Evolutionary conservation across 2,329 filamentous ascomycete species (phyloP), one percentile per base, ranked within the genome.

Genomic region (Cladosporium sp.): DNA sequence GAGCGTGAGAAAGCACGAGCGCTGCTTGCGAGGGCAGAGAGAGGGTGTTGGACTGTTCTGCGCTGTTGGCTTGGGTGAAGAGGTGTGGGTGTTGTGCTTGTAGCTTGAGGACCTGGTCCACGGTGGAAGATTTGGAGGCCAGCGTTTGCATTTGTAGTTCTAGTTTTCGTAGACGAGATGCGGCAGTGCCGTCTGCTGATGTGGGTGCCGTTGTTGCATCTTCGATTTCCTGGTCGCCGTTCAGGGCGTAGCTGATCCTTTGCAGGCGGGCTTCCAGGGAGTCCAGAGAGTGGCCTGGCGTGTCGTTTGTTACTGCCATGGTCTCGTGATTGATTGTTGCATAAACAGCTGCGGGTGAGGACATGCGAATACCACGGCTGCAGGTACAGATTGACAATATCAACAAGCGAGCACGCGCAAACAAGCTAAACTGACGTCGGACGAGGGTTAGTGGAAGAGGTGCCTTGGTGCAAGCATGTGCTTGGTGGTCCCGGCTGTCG

Each of bases 241-340:
- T 73, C 30, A 84, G 72, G 10, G 80, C 66, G 68, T 81, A 83
- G 59, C 80, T 78, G 34, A 84, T 67, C 4, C 81, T 77, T 41
- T 77, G 75, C 55, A 84, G 72, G 12, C 82, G 78, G 62, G 79
- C 79, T 68, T 83, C 80, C 14, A 84, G 76, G 64, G 80, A 71
- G 5, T 76, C 72, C 60, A 81, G 77, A 1, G 82, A 83, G 68
- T 79, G 75, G 32, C 24, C 47, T 36, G 10, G 51, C 70, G 24
- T 47, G 24, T 59, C 26, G 34, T 47, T n/a, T 30, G 55, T 41
- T 15, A 58, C 55, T 36, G 55, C 55, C 55, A 58, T 58, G 55
- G 11, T 41, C 30, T 55, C 28, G 52, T 55, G 52, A 41, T 30
- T 15, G 55, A 14, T 21, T 28, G 3, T 24, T 34, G 32, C 55